Evolutionary conservation across 306 rosid genomes (phyloP).

Genomic region (Crataegus laevigata): DNA sequence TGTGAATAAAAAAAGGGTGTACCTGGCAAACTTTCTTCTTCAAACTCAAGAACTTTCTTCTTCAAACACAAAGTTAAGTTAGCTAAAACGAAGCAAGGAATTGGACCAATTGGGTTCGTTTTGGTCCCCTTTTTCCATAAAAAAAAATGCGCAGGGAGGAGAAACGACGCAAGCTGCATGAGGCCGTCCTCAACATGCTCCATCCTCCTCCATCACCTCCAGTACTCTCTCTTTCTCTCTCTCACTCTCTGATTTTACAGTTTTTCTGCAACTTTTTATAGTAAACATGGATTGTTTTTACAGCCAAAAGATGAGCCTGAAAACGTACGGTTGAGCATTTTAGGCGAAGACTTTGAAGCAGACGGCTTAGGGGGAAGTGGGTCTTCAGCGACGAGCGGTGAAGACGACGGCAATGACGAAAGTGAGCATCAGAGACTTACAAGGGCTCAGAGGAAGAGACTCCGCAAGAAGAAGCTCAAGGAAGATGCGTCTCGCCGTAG

Average conservation of each 20-base stretch:
- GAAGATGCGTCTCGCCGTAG: slow-evolving; percentile 47
- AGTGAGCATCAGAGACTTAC: slow-evolving; percentile 29
- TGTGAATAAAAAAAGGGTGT: not conserved
- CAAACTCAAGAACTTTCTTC: not conserved
- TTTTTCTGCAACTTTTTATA: not conserved
- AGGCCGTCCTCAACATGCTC: slow-evolving; percentile 51
- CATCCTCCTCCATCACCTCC: slow-evolving; percentile 38
- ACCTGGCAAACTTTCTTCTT: too few relatives aligned
- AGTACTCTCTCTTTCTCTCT: not conserved
- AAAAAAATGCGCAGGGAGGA: slow-evolving; percentile 38
- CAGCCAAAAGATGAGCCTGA: slow-evolving; percentile 13
- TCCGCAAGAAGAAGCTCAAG: slow-evolving; percentile 54
- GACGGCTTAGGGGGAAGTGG: slow-evolving; percentile 15
- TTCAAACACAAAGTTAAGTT: not conserved
- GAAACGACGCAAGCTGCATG: slow-evolving; percentile 56
- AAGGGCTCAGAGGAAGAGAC: slow-evolving; percentile 65
- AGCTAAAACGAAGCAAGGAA: not conserved
- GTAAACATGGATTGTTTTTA: not conserved
- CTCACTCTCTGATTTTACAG: not conserved
- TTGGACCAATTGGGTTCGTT: not conserved
- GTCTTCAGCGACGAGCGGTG: slow-evolving; percentile 23
- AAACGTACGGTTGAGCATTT: slow-evolving; percentile 7
- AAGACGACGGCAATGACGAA: slow-evolving; percentile 21
- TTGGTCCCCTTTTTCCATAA: not conserved
- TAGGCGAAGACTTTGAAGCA: slow-evolving; percentile 1